Base-by-base conservation (phyloP, 2,329 filamentous ascomycete species). In the Alternaria sp. region DNA sequence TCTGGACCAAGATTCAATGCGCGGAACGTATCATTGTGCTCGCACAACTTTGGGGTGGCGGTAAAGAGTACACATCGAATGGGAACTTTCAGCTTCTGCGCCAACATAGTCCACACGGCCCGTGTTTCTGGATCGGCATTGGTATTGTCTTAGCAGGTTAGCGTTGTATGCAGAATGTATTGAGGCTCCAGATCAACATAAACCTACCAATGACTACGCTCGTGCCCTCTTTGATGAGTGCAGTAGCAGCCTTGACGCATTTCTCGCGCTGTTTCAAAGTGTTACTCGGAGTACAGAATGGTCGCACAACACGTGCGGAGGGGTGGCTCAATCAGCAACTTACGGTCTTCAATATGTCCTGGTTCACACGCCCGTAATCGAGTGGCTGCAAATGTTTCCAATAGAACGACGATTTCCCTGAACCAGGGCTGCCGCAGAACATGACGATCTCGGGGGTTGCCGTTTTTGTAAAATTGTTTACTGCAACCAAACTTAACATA, bases 381-480 rank as follows among this genome's bases (percentile, higher is more conserved):
- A 95, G 79, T 24, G 90, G 90, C 73, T 93, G 83, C 34, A 98
- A 80, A 63, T 90, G 81, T 61, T 85, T 88, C 87, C 89, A 92
- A 79, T 90, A 97, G 71, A 95, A 97, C 0, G 92, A 94, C 37
- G 92, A 96, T 78, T 99, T 98, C 17, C 95, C 95, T 3, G 92
- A 88, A 1, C 91, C 93, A 0, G 95, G 95, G 46, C 91, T 92
- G 1, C 95, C 95, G 71, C 91, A 94, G 74, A 96, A 92, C 7
- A 98, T 78, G 24, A 98, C 86, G 13, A 98, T 81, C 54, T 97
- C 93, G 63, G 87, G 77, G 5, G 85, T 76, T 69, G 89, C 86
- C 51, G 82, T 84, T 78, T 88, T 92, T 45, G 84, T 81, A 63
- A 86, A 81, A 6, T 73, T 69, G 41, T 63, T 70, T 60, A 61